phyloP scores from a whole-genome alignment of 169 alveolate species.

The Plasmodium gaboni region DNA sequence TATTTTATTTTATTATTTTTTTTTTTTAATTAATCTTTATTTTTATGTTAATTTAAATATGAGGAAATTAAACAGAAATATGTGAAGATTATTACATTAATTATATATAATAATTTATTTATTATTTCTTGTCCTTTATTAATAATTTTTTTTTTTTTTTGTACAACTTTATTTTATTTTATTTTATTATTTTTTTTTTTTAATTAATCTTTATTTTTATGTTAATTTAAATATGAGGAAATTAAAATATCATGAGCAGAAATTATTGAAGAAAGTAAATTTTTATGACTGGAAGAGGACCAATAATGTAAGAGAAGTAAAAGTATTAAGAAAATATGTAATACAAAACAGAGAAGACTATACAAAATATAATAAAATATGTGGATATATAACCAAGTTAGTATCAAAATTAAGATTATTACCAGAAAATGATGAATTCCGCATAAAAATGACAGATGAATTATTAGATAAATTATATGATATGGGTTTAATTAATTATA shows the following conservation, averaged over 20 bases:
- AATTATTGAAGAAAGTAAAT: conserved; percentile 96
- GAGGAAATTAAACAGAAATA: too few species aligned
- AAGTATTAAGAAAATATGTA: conserved; percentile 94
- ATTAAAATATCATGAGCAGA: conserved; percentile 98
- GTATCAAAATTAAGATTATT: conserved; percentile 93
- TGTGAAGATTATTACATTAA: too few species aligned
- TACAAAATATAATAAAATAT: conserved; percentile 95
- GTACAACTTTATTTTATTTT: background rate
- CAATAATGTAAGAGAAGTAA: conserved; percentile 92
- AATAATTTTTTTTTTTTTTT: background rate
- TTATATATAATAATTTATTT: too few species aligned
- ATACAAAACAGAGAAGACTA: conserved; percentile 98
- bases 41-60: too few species aligned
- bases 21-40: too few species aligned
- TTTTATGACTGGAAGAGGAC: conserved; percentile 96
- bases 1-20: too few species aligned
- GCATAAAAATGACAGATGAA: conserved; percentile 94
- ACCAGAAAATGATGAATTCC: conserved; percentile 93
- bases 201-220: too few species aligned
- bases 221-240: conserved; percentile 92
- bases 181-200: too few species aligned
- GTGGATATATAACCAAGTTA: conserved; percentile 94
- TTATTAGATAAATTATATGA: conserved; percentile 94
- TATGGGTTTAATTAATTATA: conserved; percentile 95
- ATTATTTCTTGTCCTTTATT: too few species aligned